phyloP scores from a whole-genome alignment of 179 eudicot species.

The Beta lomatogona region DNA sequence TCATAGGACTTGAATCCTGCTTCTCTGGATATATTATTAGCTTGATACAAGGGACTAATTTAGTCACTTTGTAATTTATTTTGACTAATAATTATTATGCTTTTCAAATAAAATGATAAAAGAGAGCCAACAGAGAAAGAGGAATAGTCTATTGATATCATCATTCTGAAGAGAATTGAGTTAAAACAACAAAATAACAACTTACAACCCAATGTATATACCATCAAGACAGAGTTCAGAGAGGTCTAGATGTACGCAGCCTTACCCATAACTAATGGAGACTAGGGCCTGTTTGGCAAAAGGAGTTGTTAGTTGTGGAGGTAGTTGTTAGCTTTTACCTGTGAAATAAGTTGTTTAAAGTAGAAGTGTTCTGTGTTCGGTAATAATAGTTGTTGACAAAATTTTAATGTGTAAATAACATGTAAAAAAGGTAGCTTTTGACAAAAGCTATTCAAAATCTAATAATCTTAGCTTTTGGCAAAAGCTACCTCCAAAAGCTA shows the following conservation, averaged over 20 bases:
- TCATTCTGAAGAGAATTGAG: not conserved
- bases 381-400: too few relatives aligned
- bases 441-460: too few relatives aligned
- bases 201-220: not conserved
- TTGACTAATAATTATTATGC: not conserved
- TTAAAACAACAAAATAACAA: not conserved
- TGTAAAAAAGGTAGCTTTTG: too few relatives aligned
- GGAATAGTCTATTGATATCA: not conserved
- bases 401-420: too few relatives aligned
- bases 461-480: too few relatives aligned
- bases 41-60: not conserved
- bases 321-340: too few relatives aligned
- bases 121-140: too few relatives aligned
- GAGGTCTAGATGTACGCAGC: not conserved
- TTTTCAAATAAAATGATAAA: not conserved
- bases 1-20: not conserved
- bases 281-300: too few relatives aligned
- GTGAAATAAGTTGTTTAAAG: too few relatives aligned
- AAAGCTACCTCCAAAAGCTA: too few relatives aligned
- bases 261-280: not conserved
- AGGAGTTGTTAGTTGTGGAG: too few relatives aligned
- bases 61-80: not conserved
- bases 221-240: not conserved
- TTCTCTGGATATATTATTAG: conserved; percentile 1
- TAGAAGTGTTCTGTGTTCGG: too few relatives aligned